phyloP scores from a whole-genome alignment of 2,329 filamentous ascomycete species.

The Xylaria sp. region DNA sequence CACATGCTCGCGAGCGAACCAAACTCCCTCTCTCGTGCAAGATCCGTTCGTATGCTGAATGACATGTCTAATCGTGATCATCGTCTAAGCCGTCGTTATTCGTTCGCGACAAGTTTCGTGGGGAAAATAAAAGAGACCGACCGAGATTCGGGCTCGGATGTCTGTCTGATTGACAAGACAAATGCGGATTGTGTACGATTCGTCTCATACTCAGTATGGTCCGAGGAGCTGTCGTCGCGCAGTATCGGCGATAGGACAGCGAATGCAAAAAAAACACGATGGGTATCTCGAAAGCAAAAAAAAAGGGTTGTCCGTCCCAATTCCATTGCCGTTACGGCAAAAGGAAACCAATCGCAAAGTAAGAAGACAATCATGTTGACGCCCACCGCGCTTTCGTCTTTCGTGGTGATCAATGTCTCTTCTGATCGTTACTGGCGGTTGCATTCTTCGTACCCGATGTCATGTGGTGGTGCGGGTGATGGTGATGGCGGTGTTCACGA shows the following conservation, averaged over 20 bases:
- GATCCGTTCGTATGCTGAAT: slow-evolving; percentile 19
- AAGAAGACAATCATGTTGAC: not conserved
- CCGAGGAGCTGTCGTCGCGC: slow-evolving; percentile 7
- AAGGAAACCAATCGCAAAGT: not conserved
- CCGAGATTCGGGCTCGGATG: slow-evolving; percentile 6
- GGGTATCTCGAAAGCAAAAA: slow-evolving; percentile 45
- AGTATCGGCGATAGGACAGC: slow-evolving; percentile 23
- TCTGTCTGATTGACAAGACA: slow-evolving; percentile 25
- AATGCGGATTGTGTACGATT: slow-evolving; percentile 18
- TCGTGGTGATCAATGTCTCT: slow-evolving; percentile 39
- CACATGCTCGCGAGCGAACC: slow-evolving; percentile 1
- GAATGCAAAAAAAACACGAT: slow-evolving; percentile 42
- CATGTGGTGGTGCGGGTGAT: slow-evolving; percentile 42
- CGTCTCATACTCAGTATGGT: slow-evolving; percentile 16
- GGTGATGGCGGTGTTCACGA: slow-evolving; percentile 42
- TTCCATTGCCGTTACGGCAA: not conserved
- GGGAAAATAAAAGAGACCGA: not conserved
- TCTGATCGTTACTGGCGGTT: slow-evolving; percentile 40
- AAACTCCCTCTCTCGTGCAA: not conserved
- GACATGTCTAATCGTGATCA: slow-evolving; percentile 36
- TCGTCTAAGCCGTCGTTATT: slow-evolving; percentile 23
- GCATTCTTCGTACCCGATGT: slow-evolving; percentile 39
- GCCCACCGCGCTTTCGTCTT: not conserved
- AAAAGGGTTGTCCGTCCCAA: not conserved
- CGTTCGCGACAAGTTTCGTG: not conserved